Evolutionary conservation across 805 yeast species (phyloP).

Genomic region (Candida berthetii): DNA sequence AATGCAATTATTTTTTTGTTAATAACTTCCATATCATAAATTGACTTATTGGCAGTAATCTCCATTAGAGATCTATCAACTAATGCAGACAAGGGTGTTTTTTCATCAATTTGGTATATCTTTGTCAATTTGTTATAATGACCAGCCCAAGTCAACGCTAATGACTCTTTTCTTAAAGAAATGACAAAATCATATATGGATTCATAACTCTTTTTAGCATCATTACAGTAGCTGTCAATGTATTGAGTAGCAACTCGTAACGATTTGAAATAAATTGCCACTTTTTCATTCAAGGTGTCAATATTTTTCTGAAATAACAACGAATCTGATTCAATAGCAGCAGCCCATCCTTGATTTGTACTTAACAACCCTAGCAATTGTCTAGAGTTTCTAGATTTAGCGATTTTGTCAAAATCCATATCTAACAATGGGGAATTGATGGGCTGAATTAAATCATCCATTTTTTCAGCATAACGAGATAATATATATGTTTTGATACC

Average conservation of each 20-base stretch:
- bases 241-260: constrained; percentile 43
- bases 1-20: constrained; percentile 19
- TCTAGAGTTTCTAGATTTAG: constrained; percentile 13
- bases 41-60: constrained; percentile 14
- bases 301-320: constrained; percentile 24
- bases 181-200: constrained; percentile 29
- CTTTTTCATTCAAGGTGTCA: constrained; percentile 24
- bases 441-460: constrained; percentile 23
- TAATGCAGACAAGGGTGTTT: constrained; percentile 7
- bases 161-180: constrained; percentile 34
- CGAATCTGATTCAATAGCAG: constrained; percentile 37
- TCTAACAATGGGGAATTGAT: constrained; percentile 30
- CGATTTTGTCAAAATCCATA: constrained; percentile 11
- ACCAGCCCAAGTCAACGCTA: constrained; percentile 19
- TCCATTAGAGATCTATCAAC: constrained; percentile 21
- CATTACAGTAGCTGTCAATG: constrained; percentile 39
- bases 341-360: constrained; percentile 45
- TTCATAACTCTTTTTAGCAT: constrained; percentile 40
- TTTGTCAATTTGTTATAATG: constrained; percentile 5
- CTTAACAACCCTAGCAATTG: constrained; percentile 28
- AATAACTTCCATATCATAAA: constrained; percentile 12
- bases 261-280: constrained; percentile 37
- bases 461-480: constrained; percentile 3
- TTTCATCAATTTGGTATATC: constrained; percentile 3
- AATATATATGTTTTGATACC: constrained; percentile 11